These are phyloP conservation scores for Eucalyptus tenuipes DNA, from an alignment of 345 rosid species.

Conservation along the genomic window DNA sequence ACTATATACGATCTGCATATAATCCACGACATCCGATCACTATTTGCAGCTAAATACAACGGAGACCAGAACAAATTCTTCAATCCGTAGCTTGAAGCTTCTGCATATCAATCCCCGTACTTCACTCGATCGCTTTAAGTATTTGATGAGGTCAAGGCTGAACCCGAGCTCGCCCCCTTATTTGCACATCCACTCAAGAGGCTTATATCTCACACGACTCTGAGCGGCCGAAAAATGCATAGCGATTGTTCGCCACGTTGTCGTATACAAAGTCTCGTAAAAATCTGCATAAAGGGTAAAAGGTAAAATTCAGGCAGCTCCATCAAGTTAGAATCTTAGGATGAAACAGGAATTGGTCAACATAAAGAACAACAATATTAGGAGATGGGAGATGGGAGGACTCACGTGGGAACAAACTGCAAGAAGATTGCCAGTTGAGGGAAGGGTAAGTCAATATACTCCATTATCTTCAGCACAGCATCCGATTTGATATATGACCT, in stretches of 20 bases:
- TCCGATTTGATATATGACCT: conserved; percentile 82
- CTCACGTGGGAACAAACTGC: conserved; percentile 68
- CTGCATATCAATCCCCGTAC: not conserved
- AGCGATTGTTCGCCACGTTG: conserved; percentile 69
- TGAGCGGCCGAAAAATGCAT: conserved; percentile 62
- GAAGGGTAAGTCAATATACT: conserved; percentile 67
- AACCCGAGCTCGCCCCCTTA: rapidly evolving
- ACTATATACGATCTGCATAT: not conserved
- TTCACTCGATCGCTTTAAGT: not conserved
- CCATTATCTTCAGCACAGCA: conserved; percentile 84
- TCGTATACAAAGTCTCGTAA: conserved; percentile 60
- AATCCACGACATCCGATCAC: not conserved
- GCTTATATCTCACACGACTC: conserved; percentile 69
- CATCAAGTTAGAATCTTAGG: rapidly evolving
- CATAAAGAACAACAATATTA: not conserved
- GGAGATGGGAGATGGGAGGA: not conserved
- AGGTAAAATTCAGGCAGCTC: not conserved
- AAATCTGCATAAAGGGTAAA: conserved; percentile 24
- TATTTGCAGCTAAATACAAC: rapidly evolving
- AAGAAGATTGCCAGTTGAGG: conserved; percentile 74
- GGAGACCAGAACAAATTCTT: not conserved
- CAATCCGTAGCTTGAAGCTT: not conserved
- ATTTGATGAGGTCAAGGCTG: not conserved
- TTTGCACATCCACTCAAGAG: not conserved
- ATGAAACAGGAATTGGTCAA: not conserved